These are phyloP conservation scores for Stemphylium beticola DNA, from an alignment of 2,329 filamentous ascomycete genomes.

Conservation along the genomic window DNA sequence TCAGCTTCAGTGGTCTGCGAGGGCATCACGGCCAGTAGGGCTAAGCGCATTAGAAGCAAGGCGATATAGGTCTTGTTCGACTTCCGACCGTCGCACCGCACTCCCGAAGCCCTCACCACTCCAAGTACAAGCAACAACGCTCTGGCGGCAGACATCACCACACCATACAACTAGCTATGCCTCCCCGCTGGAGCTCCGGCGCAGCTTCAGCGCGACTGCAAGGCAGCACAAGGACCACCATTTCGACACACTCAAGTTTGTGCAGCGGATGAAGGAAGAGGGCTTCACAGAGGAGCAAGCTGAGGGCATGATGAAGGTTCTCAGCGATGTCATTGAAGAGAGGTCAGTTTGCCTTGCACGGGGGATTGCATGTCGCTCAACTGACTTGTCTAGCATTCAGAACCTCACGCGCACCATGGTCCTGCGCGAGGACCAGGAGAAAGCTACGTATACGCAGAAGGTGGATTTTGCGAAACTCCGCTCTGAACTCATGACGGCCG, in stretches of 20 bases:
- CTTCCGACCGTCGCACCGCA: constrained; percentile 21
- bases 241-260: constrained; percentile 97
- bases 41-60: constrained; percentile 21
- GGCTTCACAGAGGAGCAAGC: constrained; percentile 96
- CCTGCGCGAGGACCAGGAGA: constrained; percentile 87
- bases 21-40: constrained; percentile 28
- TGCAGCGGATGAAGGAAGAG: constrained; percentile 85
- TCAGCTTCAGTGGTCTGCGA: constrained; percentile 44
- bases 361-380: not conserved
- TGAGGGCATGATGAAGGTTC: constrained; percentile 96
- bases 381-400: constrained; percentile 71
- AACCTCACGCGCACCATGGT: constrained; percentile 99
- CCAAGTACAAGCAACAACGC: constrained; percentile 10
- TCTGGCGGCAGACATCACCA: constrained; percentile 11
- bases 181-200: constrained; percentile 17
- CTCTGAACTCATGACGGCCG: constrained; percentile 88
- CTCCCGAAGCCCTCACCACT: constrained; percentile 12
- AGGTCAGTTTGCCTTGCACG: constrained; percentile 60
- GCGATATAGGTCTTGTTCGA: constrained; percentile 20
- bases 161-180: constrained; percentile 9
- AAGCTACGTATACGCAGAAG: constrained; percentile 80
- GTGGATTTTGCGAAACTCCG: constrained; percentile 98
- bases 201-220: constrained; percentile 71
- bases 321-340: constrained; percentile 97
- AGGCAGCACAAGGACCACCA: constrained; percentile 78